Evolutionary conservation across 1,284 basidiomycete species (phyloP).

Genomic region (Hortiboletus rubellus): DNA sequence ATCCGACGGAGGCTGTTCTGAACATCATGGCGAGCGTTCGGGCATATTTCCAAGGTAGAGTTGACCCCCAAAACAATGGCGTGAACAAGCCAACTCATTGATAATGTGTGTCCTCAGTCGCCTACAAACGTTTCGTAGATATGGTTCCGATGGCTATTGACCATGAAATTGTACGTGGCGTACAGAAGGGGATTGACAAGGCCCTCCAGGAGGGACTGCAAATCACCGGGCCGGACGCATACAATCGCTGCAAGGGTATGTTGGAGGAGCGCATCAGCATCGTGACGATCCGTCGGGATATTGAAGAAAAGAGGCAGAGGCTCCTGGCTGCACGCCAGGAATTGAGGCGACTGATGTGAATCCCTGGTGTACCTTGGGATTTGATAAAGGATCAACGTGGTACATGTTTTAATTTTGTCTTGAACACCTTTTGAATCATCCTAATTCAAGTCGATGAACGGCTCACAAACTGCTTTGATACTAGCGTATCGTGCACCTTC

Average conservation of each 20-base stretch:
- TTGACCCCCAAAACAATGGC: not conserved
- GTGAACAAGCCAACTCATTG: not conserved
- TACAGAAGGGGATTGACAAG: slow-evolving; percentile 44
- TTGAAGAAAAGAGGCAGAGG: slow-evolving; percentile 53
- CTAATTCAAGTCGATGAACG: too few species aligned
- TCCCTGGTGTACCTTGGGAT: not conserved
- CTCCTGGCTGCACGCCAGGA: slow-evolving; percentile 53
- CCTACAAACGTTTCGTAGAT: slow-evolving; percentile 69
- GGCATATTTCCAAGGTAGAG: slow-evolving; percentile 69
- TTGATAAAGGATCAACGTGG: not conserved
- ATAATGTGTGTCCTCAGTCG: slow-evolving; percentile 42
- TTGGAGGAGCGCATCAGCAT: slow-evolving; percentile 55
- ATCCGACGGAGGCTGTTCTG: slow-evolving; percentile 56
- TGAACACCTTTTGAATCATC: not conserved
- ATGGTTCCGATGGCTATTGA: slow-evolving; percentile 65
- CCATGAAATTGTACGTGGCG: slow-evolving; percentile 52
- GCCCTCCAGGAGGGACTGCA: slow-evolving; percentile 47
- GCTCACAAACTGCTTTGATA: too few species aligned
- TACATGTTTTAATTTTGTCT: not conserved
- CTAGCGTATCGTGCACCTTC: not conserved
- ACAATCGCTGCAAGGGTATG: slow-evolving; percentile 45
- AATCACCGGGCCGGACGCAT: slow-evolving; percentile 35
- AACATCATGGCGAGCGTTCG: slow-evolving; percentile 69
- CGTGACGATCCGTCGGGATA: slow-evolving; percentile 48
- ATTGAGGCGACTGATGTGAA: slow-evolving; percentile 32